Conservation (phyloP, 805 yeast species). For the Debaryomyces tyrocola region DNA sequence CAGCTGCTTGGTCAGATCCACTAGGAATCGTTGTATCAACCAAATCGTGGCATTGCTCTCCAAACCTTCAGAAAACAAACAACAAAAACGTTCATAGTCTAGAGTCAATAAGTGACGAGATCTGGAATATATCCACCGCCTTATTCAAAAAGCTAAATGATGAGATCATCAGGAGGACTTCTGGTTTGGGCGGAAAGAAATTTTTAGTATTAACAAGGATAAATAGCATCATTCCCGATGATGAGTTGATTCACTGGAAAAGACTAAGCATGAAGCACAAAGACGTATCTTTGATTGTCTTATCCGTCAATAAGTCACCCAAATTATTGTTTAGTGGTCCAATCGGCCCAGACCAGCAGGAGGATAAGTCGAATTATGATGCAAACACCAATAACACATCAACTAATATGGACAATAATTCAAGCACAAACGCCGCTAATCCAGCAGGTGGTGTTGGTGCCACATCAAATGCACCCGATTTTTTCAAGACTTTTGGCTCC, state of each 20-base stretch:
- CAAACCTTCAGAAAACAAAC: constrained; percentile 4
- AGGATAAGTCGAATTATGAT: constrained; percentile 9
- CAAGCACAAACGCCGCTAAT: neutral
- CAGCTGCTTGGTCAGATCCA: constrained; percentile 89
- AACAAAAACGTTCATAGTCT: constrained; percentile 23
- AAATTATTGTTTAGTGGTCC: constrained; percentile 34
- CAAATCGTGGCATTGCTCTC: constrained; percentile 59
- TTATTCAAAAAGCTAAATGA: constrained; percentile 40
- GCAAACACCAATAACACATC: neutral
- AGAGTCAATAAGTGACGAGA: constrained; percentile 59
- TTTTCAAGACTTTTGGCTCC: constrained; percentile 16
- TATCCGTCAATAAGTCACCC: constrained; percentile 64
- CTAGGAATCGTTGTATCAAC: constrained; percentile 62
- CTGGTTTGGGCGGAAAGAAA: constrained; percentile 50
- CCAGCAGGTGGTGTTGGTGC: neutral
- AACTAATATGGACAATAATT: neutral
- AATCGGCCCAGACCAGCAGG: neutral
- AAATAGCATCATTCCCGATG: constrained; percentile 76
- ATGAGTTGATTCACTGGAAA: constrained; percentile 79
- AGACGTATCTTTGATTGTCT: constrained; percentile 62
- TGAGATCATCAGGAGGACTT: constrained; percentile 28
- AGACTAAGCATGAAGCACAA: constrained; percentile 59
- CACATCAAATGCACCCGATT: constrained; percentile 11
- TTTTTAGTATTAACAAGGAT: constrained; percentile 68
- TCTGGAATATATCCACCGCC: constrained; percentile 59